Evolutionary conservation across 2,329 filamentous ascomycete genomes (phyloP).

Genomic region (Exophiala lecanii-corni): DNA sequence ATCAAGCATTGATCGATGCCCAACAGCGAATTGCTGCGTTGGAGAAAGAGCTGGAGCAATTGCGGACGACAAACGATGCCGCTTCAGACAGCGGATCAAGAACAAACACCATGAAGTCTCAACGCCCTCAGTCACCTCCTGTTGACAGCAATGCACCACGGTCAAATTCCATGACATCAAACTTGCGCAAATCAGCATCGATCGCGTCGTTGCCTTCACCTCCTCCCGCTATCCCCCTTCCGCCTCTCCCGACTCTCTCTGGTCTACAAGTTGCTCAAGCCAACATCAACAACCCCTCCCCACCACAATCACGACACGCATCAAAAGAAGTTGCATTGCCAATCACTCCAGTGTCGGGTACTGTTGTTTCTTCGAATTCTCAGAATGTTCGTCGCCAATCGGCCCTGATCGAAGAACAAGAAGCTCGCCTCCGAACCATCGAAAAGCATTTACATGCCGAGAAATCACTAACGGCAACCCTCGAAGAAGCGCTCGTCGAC

Average conservation of each 20-base stretch:
- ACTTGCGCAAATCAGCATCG: constrained; percentile 78
- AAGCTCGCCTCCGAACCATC: constrained; percentile 88
- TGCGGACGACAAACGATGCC: constrained; percentile 49
- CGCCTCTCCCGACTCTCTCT: constrained; percentile 69
- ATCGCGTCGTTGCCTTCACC: constrained; percentile 84
- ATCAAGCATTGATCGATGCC: constrained; percentile 72
- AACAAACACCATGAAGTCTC: constrained; percentile 26
- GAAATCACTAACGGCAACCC: constrained; percentile 89
- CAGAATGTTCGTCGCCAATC: constrained; percentile 43
- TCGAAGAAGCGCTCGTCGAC: constrained; percentile 93
- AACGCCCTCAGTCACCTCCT: constrained; percentile 40
- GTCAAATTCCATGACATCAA: constrained; percentile 58
- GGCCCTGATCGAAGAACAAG: constrained; percentile 88
- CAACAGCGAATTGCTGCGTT: constrained; percentile 59
- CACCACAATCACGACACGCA: constrained; percentile 63
- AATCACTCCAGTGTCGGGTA: constrained; percentile 18
- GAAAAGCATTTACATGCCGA: constrained; percentile 96
- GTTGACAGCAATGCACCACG: constrained; percentile 43
- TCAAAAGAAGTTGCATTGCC: constrained; percentile 66
- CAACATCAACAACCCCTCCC: constrained; percentile 52
- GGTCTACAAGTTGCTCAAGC: constrained; percentile 40
- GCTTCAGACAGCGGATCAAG: constrained; percentile 22
- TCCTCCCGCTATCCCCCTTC: constrained; percentile 91
- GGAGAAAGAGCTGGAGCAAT: constrained; percentile 57
- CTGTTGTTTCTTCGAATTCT: constrained; percentile 18